Base-by-base conservation (phyloP, 345 rosid species). In the Eucalyptus paniculata region DNA sequence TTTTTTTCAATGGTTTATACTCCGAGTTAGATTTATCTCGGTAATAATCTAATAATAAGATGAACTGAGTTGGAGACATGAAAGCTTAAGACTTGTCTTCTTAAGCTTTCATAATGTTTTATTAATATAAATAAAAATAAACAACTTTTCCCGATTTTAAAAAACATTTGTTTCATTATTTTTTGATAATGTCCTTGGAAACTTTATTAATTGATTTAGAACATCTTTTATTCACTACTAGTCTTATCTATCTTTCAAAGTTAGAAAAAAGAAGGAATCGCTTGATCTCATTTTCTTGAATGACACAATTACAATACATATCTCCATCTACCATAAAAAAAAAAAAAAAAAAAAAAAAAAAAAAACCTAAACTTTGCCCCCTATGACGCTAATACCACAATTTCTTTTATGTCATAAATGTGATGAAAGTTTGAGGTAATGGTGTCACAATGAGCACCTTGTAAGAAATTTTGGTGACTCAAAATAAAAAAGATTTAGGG, bases 301-400 rank as follows among this genome's bases (percentile, higher is more conserved):
- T 30, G 11, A 62, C 34, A 62, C 3, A 4, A 62, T 30, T 6
- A 15, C 37, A 65, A 15, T 2, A 65, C 5, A 1, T 62, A 14
- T 60, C 24, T 53, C 2, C 5, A 0, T 53, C 58, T 53, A 53
- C 56, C 56, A 18, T 23, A 4, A 23, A 23, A 8, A 4, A n/a
- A n/a, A n/a, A n/a, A n/a, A n/a, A n/a, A n/a, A n/a, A n/a, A n/a
- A 23, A 9, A 8, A 54, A 19, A 54, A 1, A 21, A 4, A 56
- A 24, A 54, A 21, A 54, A 1, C 3, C 3, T 56, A 56, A 56
- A 2, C 3, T 56, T 56, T 56, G 28, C 13, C 4, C 6, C 12
- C 1, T 10, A 1, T 56, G 6, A 56, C 0, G 30, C 6, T 23
- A 56, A 56, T 56, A 56, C 13, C 62, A 23, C 3, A 4, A 56